Conservation (phyloP, 1,284 basidiomycete species). For the Marasmius sp. region DNA sequence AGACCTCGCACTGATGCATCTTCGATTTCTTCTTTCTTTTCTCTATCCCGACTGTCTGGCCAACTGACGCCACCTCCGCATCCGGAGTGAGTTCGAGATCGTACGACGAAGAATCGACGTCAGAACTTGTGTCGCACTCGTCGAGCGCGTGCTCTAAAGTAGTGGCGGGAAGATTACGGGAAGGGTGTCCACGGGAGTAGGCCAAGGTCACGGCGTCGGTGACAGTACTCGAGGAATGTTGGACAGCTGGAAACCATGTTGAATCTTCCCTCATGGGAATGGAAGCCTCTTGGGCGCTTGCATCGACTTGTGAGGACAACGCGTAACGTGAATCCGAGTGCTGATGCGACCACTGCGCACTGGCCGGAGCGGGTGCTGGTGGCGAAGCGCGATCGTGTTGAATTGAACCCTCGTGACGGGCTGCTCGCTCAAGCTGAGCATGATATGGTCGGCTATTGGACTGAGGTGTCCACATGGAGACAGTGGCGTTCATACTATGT, state of each 20-base stretch:
- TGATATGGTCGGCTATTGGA: not conserved
- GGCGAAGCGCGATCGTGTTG: not conserved
- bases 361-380: not conserved
- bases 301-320: not conserved
- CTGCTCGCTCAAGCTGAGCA: not conserved
- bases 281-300: not conserved
- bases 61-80: not conserved
- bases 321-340: not conserved
- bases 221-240: not conserved
- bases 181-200: not conserved
- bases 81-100: not conserved
- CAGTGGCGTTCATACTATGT: not conserved
- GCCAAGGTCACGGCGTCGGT: not conserved
- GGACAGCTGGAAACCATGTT: not conserved
- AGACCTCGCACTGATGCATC: constrained; percentile 54
- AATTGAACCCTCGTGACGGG: not conserved
- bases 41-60: not conserved
- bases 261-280: constrained; percentile 3
- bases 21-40: constrained; percentile 41
- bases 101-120: not conserved
- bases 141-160: not conserved
- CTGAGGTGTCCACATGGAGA: not conserved
- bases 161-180: not conserved
- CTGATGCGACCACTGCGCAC: not conserved
- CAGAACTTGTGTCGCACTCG: not conserved